Base-by-base conservation (phyloP, 129 eudicot species). In the Artemisia annua region DNA sequence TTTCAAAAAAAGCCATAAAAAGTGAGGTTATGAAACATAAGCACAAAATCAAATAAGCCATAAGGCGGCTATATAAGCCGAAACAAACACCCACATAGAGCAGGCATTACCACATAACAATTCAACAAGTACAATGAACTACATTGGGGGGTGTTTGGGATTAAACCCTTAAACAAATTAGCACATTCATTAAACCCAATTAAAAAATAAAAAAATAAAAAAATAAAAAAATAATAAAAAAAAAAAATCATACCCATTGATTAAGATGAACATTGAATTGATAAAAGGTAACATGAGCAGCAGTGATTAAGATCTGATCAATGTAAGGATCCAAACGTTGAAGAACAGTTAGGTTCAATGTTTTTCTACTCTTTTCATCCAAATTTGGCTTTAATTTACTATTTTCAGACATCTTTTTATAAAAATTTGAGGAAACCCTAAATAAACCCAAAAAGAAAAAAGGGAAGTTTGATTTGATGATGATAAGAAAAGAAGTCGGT, bases 221-320 rank as follows among this genome's bases (percentile, higher is more conserved):
- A n/a, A n/a, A n/a, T n/a, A n/a, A n/a, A n/a, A n/a, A n/a, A n/a
- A n/a, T n/a, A n/a, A n/a, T n/a, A n/a, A n/a, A n/a, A n/a, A n/a
- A n/a, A n/a, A n/a, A n/a, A n/a, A n/a, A n/a, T n/a, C n/a, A n/a
- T 11, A 63, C 46, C 96, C 96, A 90, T 85, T 90, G 96, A 63
- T 80, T 85, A 52, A 54, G 85, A 72, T 81, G 85, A 66, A 87
- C 81, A 84, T 85, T 87, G 83, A 90, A 90, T 67, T 90, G 93
- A 77, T 87, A 90, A 60, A 87, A 87, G 75, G 93, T 79, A 55
- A 90, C 96, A 64, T 89, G 96, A 69, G 93, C 93, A 24, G 93
- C 96, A 53, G 96, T 90, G 85, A 87, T 80, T 48, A 90, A 75
- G 73, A 90, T 90, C 68, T 87, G 93, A 76, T 90, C 93, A 64